A percentile compares a stretch with the other conserved stretches of the same genome.
Conservation (phyloP, 371 early-diverging fungal species). For the Zychaea mexicana region DNA sequence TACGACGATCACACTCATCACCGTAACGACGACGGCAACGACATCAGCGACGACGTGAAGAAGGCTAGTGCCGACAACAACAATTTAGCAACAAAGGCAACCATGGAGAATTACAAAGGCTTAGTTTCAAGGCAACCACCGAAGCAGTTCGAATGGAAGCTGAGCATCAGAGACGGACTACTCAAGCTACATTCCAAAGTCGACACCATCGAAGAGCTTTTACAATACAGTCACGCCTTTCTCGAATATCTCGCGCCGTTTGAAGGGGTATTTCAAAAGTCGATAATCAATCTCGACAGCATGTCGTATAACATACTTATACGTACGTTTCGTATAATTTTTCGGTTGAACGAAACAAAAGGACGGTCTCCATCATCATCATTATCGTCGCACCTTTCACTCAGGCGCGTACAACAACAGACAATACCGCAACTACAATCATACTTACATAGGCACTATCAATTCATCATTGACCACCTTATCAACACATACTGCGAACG, state of each 20-base stretch:
- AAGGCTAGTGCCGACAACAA: too few species aligned
- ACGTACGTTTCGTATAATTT: neutral
- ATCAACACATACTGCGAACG: neutral
- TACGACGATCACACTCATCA: neutral
- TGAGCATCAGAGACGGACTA: slow-evolving; percentile 11
- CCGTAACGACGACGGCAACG: too few species aligned
- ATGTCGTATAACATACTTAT: neutral
- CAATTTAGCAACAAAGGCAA: too few species aligned
- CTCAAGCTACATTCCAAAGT: slow-evolving; percentile 12
- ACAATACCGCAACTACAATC: neutral
- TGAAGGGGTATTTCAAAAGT: slow-evolving; percentile 2
- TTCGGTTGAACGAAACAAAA: neutral
- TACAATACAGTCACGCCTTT: slow-evolving; percentile 6
- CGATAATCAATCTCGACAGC: neutral
- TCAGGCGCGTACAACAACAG: neutral
- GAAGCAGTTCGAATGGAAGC: slow-evolving; percentile 11
- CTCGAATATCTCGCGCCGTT: slow-evolving; percentile 14
- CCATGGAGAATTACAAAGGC: neutral
- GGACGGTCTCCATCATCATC: neutral
- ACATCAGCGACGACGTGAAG: too few species aligned
- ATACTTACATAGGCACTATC: neutral
- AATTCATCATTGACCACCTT: neutral
- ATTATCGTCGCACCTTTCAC: neutral
- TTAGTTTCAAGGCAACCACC: neutral
- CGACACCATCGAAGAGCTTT: slow-evolving; percentile 8